phyloP scores from a whole-genome alignment of 331 rosid species.

The Quercus tomentella region DNA sequence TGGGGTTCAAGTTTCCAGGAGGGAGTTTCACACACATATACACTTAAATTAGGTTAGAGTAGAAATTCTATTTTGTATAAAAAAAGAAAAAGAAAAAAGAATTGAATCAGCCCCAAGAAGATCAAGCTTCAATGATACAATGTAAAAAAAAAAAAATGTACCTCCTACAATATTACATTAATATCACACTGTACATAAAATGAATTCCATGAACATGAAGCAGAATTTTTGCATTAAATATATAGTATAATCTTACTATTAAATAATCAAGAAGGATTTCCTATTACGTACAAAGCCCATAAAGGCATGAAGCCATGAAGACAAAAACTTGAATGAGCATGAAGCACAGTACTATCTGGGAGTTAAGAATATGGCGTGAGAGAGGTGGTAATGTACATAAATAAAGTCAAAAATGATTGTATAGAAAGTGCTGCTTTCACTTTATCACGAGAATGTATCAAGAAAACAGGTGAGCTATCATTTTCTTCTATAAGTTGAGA shows the following conservation, averaged over 20 bases:
- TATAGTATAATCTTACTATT: not conserved
- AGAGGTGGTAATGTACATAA: constrained; percentile 6
- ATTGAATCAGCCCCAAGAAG: no score
- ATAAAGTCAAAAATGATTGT: not conserved
- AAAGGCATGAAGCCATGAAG: no score
- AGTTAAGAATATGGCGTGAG: constrained; percentile 22
- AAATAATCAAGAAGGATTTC: no score
- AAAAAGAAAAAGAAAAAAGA: no score
- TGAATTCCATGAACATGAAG: not conserved
- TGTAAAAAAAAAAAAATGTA: not conserved
- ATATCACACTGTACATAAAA: no score
- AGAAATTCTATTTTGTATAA: no score
- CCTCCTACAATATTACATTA: not conserved
- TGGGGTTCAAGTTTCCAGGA: no score
- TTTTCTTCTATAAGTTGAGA: not conserved
- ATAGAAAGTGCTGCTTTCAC: not conserved
- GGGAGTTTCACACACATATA: no score
- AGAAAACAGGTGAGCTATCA: constrained; percentile 21
- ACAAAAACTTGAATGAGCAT: not conserved
- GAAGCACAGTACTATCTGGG: not conserved
- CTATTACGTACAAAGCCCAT: no score
- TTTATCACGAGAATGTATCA: constrained; percentile 21
- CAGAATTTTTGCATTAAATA: not conserved
- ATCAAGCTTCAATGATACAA: not conserved
- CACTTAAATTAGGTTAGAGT: no score